These are phyloP conservation scores for Sphaerostilbella broomeana DNA, from an alignment of 2,329 filamentous ascomycete genomes.

Conservation along the genomic window DNA sequence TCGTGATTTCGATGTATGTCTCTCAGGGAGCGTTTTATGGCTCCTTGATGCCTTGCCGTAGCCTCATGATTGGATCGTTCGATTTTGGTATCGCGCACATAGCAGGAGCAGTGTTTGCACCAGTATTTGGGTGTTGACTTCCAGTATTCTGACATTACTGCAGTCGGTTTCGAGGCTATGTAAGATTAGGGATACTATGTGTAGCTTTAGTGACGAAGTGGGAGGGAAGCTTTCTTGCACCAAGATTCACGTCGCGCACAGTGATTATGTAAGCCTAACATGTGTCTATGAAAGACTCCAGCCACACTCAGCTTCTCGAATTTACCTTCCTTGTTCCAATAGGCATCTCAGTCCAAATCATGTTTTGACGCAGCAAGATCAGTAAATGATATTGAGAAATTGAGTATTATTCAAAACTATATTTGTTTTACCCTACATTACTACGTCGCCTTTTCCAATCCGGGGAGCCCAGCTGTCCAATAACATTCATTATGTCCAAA, in stretches of 20 bases:
- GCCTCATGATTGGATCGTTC: constrained; percentile 86
- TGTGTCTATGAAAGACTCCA: too few relatives aligned
- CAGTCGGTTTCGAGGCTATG: too few relatives aligned
- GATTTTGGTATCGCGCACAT: constrained; percentile 83
- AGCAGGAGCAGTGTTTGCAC: constrained; percentile 94
- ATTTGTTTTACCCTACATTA: neutral
- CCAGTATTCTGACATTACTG: constrained; percentile 90
- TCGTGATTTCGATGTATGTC: constrained; percentile 83
- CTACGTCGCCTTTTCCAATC: too few relatives aligned
- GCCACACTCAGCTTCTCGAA: neutral
- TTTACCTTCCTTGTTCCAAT: neutral
- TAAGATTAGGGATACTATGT: neutral
- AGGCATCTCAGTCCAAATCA: neutral
- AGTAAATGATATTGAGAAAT: neutral
- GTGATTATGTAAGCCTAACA: neutral
- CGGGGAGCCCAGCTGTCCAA: too few relatives aligned
- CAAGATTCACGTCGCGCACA: neutral
- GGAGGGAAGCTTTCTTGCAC: neutral
- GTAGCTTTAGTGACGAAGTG: too few relatives aligned
- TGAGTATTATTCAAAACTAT: neutral
- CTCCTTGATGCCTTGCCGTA: constrained; percentile 75
- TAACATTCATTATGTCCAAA: too few relatives aligned
- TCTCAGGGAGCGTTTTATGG: constrained; percentile 81
- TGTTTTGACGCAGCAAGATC: neutral
- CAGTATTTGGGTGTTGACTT: constrained; percentile 96